Percentiles rank a stretch among this genome's conserved stretches.
Conservation (phyloP, 805 yeast genomes). For the Candida chauliodis region DNA sequence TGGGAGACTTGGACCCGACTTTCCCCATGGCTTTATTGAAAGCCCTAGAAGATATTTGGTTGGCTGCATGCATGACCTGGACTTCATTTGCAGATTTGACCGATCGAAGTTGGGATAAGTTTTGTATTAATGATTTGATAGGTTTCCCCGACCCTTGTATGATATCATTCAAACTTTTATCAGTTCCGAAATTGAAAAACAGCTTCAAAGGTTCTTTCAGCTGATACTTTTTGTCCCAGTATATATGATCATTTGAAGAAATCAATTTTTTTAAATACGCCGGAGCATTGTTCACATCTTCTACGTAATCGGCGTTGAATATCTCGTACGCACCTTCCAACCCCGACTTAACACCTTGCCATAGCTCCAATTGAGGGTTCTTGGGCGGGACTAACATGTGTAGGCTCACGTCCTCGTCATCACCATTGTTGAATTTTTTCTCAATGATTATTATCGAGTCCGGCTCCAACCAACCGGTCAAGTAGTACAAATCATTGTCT, state of each 20-base stretch:
- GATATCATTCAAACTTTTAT: slow-evolving; percentile 13
- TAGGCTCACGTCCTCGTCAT: slow-evolving; percentile 49
- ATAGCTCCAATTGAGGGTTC: slow-evolving; percentile 71
- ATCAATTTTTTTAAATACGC: slow-evolving; percentile 46
- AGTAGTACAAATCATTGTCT: slow-evolving; percentile 79
- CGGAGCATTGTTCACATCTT: slow-evolving; percentile 44
- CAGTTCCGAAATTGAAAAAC: slow-evolving; percentile 15
- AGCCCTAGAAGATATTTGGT: slow-evolving; percentile 76
- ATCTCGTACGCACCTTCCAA: slow-evolving; percentile 73
- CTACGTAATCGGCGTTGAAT: slow-evolving; percentile 82
- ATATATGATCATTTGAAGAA: slow-evolving; percentile 47
- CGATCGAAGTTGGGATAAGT: slow-evolving; percentile 52
- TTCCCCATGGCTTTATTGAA: slow-evolving; percentile 77
- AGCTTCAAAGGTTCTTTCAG: slow-evolving; percentile 6
- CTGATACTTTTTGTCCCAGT: slow-evolving; percentile 45
- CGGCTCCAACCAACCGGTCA: slow-evolving; percentile 93
- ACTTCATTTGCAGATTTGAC: slow-evolving; percentile 78
- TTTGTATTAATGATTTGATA: slow-evolving; percentile 40
- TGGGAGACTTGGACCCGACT: slow-evolving; percentile 39
- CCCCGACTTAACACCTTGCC: slow-evolving; percentile 96
- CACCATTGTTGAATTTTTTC: slow-evolving; percentile 48
- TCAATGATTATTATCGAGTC: slow-evolving; percentile 69
- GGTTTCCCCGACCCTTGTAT: slow-evolving; percentile 30
- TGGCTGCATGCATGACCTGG: slow-evolving; percentile 75
- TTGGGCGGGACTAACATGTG: slow-evolving; percentile 86